Evolutionary conservation across 345 rosid genomes (phyloP), one percentile per base, ranked within the genome.

Genomic region (Gossypium stocksii): DNA sequence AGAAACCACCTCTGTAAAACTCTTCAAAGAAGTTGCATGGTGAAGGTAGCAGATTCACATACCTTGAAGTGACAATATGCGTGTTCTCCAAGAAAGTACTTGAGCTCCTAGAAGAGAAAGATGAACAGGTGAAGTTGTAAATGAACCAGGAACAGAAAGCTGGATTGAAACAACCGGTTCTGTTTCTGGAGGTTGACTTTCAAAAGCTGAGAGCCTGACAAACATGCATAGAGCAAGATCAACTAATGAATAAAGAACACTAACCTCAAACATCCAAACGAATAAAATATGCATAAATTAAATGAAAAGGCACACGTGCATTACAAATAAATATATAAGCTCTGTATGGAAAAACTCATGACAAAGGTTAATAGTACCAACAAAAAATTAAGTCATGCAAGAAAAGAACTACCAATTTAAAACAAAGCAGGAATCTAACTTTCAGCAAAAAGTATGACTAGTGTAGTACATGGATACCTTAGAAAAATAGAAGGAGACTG

Each of bases 41-140:
- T 34, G 53, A 78, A 53, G 23, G 45, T 16, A 25, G 69, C n/a
- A 20, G 68, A 46, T 76, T 74, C 70, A 78, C 85, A 75, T 84
- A 94, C 98, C 98, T 81, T 85, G 85, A 72, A 76, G 81, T 75
- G 97, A 91, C 77, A 80, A 76, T 86, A 92, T 90, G 12, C 89
- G 87, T 51, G 97, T 94, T 86, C 96, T 87, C 94, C 97, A 94
- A 78, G 93, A 91, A 77, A 89, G 73, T 77, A 84, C 70, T 80
- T 73, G 88, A 80, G 85, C 80, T 89, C 85, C 88, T 77, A 84
- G 67, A 75, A 85, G 84, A 58, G 97, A 85, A 65, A 90, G 71
- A 58, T 83, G 76, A 62, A 94, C 79, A 60, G 89, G 77, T 71
- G 91, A 86, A 77, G 97, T 89, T 65, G 80, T 72, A 80, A 81